A percentile compares a stretch with the other conserved stretches of the same genome.
phyloP scores from a whole-genome alignment of 1,284 basidiomycete genomes.

The Vanrija pseudolonga region DNA sequence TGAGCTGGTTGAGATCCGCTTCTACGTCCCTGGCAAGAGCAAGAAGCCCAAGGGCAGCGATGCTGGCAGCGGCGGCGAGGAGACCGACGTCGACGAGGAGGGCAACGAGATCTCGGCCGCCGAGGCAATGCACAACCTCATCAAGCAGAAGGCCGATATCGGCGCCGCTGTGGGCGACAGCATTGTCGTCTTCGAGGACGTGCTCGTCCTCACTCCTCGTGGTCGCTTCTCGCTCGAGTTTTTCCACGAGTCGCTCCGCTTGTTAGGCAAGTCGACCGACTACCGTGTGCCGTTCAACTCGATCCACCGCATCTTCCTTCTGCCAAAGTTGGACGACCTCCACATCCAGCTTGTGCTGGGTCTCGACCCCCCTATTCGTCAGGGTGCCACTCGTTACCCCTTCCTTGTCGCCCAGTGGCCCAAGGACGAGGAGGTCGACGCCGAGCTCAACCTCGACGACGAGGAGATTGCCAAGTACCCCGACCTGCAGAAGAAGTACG shows the following conservation, averaged over 20 bases:
- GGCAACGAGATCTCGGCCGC: constrained; percentile 71
- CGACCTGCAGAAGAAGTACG: constrained; percentile 57
- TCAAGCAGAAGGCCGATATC: constrained; percentile 96
- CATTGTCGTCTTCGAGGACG: constrained; percentile 93
- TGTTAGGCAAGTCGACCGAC: constrained; percentile 97
- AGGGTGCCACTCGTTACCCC: constrained; percentile 97
- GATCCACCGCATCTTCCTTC: constrained; percentile 84
- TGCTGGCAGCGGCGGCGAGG: constrained; percentile 61
- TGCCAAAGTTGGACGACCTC: constrained; percentile 90
- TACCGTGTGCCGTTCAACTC: constrained; percentile 94
- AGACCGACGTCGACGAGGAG: constrained; percentile 51
- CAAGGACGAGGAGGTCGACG: constrained; percentile 93
- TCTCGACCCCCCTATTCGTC: constrained; percentile 86
- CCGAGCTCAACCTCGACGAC: constrained; percentile 88
- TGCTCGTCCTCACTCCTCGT: constrained; percentile 92
- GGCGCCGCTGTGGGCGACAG: constrained; percentile 88
- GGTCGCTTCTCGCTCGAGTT: constrained; percentile 98
- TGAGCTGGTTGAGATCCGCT: constrained; percentile 93
- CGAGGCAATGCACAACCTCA: constrained; percentile 90
- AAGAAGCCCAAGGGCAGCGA: constrained; percentile 58
- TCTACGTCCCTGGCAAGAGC: constrained; percentile 80
- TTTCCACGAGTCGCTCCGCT: constrained; percentile 87
- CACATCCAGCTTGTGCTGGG: constrained; percentile 93
- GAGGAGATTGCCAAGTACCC: constrained; percentile 52
- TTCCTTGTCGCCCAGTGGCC: constrained; percentile 98